Conservation (phyloP, 1,284 basidiomycete species). For the Ceratobasidium theobromae region DNA sequence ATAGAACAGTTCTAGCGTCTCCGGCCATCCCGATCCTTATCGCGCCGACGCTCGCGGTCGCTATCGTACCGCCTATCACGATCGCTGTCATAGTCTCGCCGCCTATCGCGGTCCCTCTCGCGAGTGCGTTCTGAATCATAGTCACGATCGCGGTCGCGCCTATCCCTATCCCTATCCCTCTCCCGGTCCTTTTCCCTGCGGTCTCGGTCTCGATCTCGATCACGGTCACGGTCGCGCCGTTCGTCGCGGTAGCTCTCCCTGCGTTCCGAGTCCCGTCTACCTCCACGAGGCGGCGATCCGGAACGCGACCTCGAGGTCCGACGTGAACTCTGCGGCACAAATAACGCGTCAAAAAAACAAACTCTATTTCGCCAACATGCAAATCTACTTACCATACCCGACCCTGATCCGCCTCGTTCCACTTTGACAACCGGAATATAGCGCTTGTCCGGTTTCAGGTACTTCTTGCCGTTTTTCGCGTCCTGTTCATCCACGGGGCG, state of each 20-base stretch:
- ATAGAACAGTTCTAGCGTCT: no score
- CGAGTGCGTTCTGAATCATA: conserved; percentile 41
- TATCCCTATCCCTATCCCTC: conserved; percentile 36
- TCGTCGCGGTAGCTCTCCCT: conserved; percentile 37
- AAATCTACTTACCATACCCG: conserved; percentile 31
- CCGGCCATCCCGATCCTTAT: not conserved
- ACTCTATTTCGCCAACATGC: not conserved
- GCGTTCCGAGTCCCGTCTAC: conserved; percentile 39
- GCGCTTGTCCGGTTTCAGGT: conserved; percentile 56
- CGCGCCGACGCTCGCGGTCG: conserved; percentile 34
- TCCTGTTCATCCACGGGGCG: conserved; percentile 55
- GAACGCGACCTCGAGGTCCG: conserved; percentile 33
- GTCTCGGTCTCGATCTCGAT: conserved; percentile 33
- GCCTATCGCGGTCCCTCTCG: conserved; percentile 40
- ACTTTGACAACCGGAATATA: conserved; percentile 75
- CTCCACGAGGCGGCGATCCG: conserved; percentile 34
- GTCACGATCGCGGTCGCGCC: conserved; percentile 38
- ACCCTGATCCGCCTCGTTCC: conserved; percentile 46
- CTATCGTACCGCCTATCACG: conserved; percentile 40
- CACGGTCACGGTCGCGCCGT: conserved; percentile 38
- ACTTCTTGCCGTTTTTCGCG: conserved; percentile 48
- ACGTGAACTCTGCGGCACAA: conserved; percentile 27
- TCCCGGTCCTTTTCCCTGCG: conserved; percentile 33
- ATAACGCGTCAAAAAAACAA: conserved; percentile 4
- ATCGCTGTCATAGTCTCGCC: conserved; percentile 42